Evolutionary conservation across 129 eudicot genomes (phyloP).

Genomic region (Tagetes erecta): DNA sequence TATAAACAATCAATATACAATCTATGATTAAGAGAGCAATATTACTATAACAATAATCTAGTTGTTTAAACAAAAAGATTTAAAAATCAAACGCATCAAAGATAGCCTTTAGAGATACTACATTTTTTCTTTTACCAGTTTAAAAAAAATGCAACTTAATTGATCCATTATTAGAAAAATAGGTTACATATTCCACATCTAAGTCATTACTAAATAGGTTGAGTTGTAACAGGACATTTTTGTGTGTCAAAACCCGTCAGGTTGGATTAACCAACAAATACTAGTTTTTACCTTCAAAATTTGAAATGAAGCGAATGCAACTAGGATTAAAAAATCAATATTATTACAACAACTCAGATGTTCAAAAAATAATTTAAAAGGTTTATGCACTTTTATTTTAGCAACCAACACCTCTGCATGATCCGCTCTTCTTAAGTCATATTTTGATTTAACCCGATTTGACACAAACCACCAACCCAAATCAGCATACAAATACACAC

Average conservation of each 20-base stretch:
- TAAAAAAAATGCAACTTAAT: neutral
- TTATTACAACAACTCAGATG: neutral
- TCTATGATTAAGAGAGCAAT: neutral
- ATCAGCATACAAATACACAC: neutral
- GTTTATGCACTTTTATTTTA: neutral
- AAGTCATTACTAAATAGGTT: neutral
- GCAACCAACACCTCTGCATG: neutral
- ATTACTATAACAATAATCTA: neutral
- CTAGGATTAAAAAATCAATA: neutral
- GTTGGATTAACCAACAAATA: neutral
- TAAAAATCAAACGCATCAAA: neutral
- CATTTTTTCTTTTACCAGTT: neutral
- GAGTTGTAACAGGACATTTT: neutral
- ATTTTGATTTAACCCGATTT: neutral
- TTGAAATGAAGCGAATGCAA: neutral
- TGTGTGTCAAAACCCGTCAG: neutral
- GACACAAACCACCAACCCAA: neutral
- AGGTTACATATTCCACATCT: neutral
- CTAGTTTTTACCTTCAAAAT: neutral
- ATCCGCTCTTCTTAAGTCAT: neutral
- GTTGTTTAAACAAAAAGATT: neutral
- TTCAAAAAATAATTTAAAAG: neutral
- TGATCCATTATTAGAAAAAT: neutral
- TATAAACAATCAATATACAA: neutral
- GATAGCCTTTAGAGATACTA: neutral